These are phyloP conservation scores for Aureobasidium sp. DNA, from an alignment of 2,329 filamentous ascomycete species.

Conservation along the genomic window DNA sequence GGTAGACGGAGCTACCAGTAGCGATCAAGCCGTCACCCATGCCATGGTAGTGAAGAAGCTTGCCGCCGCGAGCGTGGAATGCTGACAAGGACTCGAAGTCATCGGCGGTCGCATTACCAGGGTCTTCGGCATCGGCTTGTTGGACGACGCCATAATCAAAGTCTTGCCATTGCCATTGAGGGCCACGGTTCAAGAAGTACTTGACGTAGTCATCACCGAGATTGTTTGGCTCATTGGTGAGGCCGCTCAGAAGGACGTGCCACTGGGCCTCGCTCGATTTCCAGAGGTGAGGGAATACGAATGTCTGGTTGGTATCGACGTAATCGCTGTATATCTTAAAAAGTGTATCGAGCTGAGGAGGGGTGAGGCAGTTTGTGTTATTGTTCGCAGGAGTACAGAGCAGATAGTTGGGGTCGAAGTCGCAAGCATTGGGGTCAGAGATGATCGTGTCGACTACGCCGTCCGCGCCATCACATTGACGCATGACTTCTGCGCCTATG, in stretches of 20 bases:
- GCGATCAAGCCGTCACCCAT: constrained; percentile 40
- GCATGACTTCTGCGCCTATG: constrained; percentile 36
- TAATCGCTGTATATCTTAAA: constrained; percentile 35
- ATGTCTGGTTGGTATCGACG: constrained; percentile 31
- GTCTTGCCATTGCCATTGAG: constrained; percentile 30
- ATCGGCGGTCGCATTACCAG: constrained; percentile 41
- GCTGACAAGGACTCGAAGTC: constrained; percentile 36
- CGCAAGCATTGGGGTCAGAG: constrained; percentile 37
- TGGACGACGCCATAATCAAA: constrained; percentile 32
- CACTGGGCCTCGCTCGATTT: constrained; percentile 31
- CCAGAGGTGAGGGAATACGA: constrained; percentile 32
- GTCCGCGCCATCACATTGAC: constrained; percentile 45
- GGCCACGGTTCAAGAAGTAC: constrained; percentile 33
- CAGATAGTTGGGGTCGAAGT: constrained; percentile 34
- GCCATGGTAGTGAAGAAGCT: constrained; percentile 35
- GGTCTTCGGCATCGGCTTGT: constrained; percentile 32
- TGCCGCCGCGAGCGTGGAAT: constrained; percentile 35
- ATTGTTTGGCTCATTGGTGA: constrained; percentile 23
- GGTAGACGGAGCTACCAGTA: constrained; percentile 43
- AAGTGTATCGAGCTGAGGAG: constrained; percentile 34
- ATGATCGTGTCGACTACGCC: constrained; percentile 44
- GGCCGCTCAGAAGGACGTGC: constrained; percentile 26
- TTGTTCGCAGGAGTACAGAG: constrained; percentile 28
- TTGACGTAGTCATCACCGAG: constrained; percentile 32
- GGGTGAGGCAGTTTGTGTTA: constrained; percentile 32